A percentile compares a stretch with the other conserved stretches of the same genome.
Conservation (phyloP, 352 stramenopile species). For the Globisporangium alternatum region DNA sequence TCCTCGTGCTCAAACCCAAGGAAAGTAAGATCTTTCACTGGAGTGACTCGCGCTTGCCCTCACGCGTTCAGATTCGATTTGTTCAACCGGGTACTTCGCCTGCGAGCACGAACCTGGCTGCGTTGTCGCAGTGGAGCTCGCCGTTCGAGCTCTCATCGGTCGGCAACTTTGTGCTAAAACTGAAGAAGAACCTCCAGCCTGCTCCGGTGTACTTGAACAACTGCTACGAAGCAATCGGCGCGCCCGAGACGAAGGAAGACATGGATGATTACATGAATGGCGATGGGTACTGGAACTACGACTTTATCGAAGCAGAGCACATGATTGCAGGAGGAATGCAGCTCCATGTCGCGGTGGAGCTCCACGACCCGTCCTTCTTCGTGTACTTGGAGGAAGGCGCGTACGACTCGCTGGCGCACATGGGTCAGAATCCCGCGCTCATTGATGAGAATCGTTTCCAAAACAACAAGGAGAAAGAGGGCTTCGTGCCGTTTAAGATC, state of each 20-base stretch:
- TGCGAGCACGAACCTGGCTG: conserved; percentile 7
- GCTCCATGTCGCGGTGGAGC: conserved; percentile 74
- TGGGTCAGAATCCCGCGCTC: conserved; percentile 15
- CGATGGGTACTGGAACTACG: conserved; percentile 28
- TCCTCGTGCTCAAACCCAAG: conserved; percentile 44
- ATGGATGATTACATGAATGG: conserved; percentile 32
- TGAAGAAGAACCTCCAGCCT: conserved; percentile 54
- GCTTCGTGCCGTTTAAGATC: conserved; percentile 74
- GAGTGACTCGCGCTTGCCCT: conserved; percentile 59
- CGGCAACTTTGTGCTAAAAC: conserved; percentile 74
- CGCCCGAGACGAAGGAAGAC: conserved; percentile 25
- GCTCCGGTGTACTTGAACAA: conserved; percentile 34
- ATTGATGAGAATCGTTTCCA: conserved; percentile 23
- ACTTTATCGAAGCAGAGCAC: conserved; percentile 30
- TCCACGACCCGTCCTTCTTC: conserved; percentile 77
- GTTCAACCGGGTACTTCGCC: conserved; percentile 30
- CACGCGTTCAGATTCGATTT: conserved; percentile 74
- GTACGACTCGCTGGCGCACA: conserved; percentile 12
- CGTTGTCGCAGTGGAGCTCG: conserved; percentile 68
- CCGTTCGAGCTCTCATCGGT: conserved; percentile 79
- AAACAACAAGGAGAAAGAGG: conserved; percentile 45
- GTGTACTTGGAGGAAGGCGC: conserved; percentile 54
- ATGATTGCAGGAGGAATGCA: conserved; percentile 40
- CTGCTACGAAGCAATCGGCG: conserved; percentile 39
- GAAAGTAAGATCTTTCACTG: conserved; percentile 80